Base-by-base conservation (phyloP, 306 rosid genomes). In the Dicorynia guianensis region DNA sequence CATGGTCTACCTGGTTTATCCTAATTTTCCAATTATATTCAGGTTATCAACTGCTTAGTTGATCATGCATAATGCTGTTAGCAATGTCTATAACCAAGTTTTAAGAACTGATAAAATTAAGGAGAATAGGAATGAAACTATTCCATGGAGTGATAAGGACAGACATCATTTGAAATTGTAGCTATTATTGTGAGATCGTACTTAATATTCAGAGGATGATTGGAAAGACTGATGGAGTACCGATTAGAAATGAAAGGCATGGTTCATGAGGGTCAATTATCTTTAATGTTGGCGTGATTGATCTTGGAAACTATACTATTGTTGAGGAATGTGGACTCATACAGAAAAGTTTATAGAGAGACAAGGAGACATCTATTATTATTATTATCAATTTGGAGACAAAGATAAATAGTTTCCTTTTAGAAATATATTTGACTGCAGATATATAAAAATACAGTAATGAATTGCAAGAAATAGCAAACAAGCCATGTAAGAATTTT, bases 401-500 rank as follows among this genome's bases (percentile, higher is more conserved):
- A 25, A 20, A 55, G 36, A 55, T 18, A 55, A 34, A 2, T 19
- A 50, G 13, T 42, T 7, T 46, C 47, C 33, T 34, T 18, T 64
- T 43, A 43, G 17, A 18, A 19, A 17, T 40, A 18, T 63, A 63
- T 15, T 17, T 63, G 68, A 10, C 39, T 39, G 34, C 30, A 14
- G 46, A 42, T 33, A n/a, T 44, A 42, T 58, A 43, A 25, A 30
- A 75, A 18, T 42, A 25, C n/a, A 43, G 8, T 33, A 38, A 20
- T 13, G 71, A 34, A 53, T 11, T 50, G 42, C 0, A 18, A 49
- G 54, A 43, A 65, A 58, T 44, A 50, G 5, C 38, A 64, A 63
- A 58, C 68, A 72, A 55, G 25, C 53, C 25, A 20, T 58, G 78
- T 20, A 55, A 64, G 46, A 39, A 7, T 60, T 19, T 19, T 44